Percentiles rank a stretch among this genome's conserved stretches.
Conservation (phyloP, 345 rosid species). For the Sonneratia caseolaris region DNA sequence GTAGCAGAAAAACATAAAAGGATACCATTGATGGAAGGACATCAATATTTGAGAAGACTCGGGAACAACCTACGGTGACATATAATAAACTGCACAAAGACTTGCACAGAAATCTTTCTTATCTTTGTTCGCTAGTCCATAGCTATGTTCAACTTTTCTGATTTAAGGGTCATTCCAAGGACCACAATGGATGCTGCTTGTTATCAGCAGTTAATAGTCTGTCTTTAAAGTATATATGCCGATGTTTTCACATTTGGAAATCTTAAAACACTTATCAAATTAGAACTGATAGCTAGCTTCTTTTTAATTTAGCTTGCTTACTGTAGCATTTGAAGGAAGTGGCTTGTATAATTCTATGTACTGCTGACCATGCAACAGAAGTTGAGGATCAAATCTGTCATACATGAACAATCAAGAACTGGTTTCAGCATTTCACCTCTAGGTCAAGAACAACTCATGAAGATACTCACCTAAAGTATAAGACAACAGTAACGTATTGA, state of each 20-base stretch:
- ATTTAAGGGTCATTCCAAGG: background rate
- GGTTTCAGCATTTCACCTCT: background rate
- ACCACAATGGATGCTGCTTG: background rate
- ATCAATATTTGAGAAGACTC: background rate
- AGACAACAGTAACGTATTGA: background rate
- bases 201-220: background rate
- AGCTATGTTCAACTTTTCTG: background rate
- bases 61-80: background rate
- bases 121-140: background rate
- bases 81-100: background rate
- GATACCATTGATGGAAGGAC: background rate
- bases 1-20: background rate
- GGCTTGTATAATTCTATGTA: conserved; percentile 72
- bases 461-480: background rate
- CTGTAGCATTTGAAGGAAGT: conserved; percentile 57
- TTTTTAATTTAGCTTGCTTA: conserved; percentile 22
- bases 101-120: background rate
- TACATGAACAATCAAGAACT: conserved; percentile 9
- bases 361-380: conserved; percentile 84
- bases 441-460: background rate
- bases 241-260: background rate
- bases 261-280: background rate
- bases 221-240: background rate
- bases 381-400: conserved; percentile 56
- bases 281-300: background rate